Percentiles rank a stretch among this genome's conserved stretches.
phyloP scores from a whole-genome alignment of 352 stramenopile genomes.

The Phytopythium sindhum region DNA sequence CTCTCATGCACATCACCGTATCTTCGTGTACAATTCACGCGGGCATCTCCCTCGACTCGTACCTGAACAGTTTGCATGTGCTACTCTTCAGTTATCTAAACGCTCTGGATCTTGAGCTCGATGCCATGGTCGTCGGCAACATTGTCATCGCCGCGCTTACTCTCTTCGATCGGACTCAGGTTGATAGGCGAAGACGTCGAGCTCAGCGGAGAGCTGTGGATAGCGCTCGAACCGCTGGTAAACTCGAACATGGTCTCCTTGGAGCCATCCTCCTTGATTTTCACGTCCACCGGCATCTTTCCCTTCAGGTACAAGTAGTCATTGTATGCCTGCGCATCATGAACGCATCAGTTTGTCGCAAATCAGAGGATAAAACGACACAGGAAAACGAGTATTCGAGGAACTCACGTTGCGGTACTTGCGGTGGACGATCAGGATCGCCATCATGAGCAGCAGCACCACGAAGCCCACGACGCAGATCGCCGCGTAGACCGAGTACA shows the following conservation, averaged over 20 bases:
- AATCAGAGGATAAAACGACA: not conserved
- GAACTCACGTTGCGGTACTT: slow-evolving; percentile 64
- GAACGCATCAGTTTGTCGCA: not conserved
- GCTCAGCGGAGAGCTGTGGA: slow-evolving; percentile 42
- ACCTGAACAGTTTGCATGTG: not conserved
- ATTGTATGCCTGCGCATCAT: slow-evolving; percentile 45
- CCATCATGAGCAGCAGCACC: slow-evolving; percentile 64
- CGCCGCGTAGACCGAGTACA: slow-evolving; percentile 73
- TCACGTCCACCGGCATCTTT: slow-evolving; percentile 57
- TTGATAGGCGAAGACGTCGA: slow-evolving; percentile 14
- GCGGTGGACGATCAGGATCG: slow-evolving; percentile 63
- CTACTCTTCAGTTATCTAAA: slow-evolving; percentile 14
- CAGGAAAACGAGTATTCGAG: not conserved
- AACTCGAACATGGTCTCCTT: slow-evolving; percentile 83
- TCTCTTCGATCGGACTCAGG: slow-evolving; percentile 16
- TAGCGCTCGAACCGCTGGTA: slow-evolving; percentile 44
- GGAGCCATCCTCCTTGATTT: slow-evolving; percentile 45
- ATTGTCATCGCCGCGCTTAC: slow-evolving; percentile 19
- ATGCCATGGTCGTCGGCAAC: slow-evolving; percentile 22
- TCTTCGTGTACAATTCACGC: not conserved
- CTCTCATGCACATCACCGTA: not conserved
- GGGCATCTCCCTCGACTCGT: not conserved
- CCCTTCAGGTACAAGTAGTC: slow-evolving; percentile 84
- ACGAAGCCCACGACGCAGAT: slow-evolving; percentile 61
- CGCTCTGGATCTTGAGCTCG: slow-evolving; percentile 30